These are phyloP conservation scores for Camellia japonica DNA, from an alignment of 148 eudicot species.

Conservation along the genomic window DNA sequence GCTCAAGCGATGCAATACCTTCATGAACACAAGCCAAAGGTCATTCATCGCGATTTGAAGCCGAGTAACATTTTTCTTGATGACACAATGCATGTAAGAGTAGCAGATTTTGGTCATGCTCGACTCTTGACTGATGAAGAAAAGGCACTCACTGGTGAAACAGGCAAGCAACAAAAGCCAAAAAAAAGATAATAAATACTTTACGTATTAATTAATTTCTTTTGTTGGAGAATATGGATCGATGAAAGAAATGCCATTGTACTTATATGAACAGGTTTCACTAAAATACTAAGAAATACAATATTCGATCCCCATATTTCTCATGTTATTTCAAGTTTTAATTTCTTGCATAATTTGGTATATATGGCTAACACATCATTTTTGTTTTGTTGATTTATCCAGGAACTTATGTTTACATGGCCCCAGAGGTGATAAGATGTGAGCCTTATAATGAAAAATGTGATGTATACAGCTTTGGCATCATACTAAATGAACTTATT, in stretches of 20 bases:
- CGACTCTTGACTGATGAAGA: slow-evolving; percentile 39
- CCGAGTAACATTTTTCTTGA: slow-evolving; percentile 48
- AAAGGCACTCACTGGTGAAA: slow-evolving; percentile 50
- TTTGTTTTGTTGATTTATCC: neutral
- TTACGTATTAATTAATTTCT: neutral
- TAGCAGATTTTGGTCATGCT: slow-evolving; percentile 56
- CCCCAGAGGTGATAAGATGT: slow-evolving; percentile 46
- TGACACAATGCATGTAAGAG: slow-evolving; percentile 34
- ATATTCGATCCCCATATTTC: too few relatives aligned
- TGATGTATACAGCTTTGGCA: slow-evolving; percentile 45
- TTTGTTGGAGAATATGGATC: neutral
- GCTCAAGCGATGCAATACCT: slow-evolving; percentile 53
- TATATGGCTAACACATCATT: neutral
- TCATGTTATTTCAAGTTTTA: neutral
- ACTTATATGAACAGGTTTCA: neutral
- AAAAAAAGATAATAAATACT: neutral
- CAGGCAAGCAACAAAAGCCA: slow-evolving; percentile 23
- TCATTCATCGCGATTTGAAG: slow-evolving; percentile 46
- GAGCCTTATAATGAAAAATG: slow-evolving; percentile 47
- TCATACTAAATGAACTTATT: slow-evolving; percentile 43
- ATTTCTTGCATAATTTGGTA: neutral
- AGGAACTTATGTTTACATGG: slow-evolving; percentile 58
- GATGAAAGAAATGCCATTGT: neutral
- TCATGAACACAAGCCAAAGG: slow-evolving; percentile 37
- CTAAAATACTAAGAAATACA: too few relatives aligned